A percentile compares a stretch with the other conserved stretches of the same genome.
Evolutionary conservation across 2,329 filamentous ascomycete species (phyloP).

Genomic region (Grosmannia huntii): DNA sequence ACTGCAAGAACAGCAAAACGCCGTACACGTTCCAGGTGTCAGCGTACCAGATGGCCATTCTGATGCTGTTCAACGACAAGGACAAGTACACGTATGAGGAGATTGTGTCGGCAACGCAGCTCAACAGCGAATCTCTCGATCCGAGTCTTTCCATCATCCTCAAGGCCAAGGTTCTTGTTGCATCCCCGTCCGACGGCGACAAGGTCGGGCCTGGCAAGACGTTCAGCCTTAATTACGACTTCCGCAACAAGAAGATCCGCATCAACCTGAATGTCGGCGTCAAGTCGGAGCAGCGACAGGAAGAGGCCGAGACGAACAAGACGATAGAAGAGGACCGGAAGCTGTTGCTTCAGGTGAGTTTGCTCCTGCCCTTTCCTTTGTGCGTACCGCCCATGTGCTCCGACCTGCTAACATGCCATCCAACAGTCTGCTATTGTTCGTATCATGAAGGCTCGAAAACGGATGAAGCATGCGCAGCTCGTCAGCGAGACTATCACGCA

Average conservation of each 20-base stretch:
- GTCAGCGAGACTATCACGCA: constrained; percentile 93
- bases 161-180: constrained; percentile 80
- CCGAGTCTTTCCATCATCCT: constrained; percentile 75
- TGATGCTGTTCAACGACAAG: constrained; percentile 87
- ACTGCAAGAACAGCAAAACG: constrained; percentile 77
- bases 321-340: constrained; percentile 98
- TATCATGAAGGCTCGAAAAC: constrained; percentile 99
- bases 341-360: constrained; percentile 81
- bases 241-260: constrained; percentile 97
- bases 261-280: constrained; percentile 92
- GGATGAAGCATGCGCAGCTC: constrained; percentile 92
- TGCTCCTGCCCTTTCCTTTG: not conserved
- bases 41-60: constrained; percentile 93
- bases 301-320: constrained; percentile 96
- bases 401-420: not conserved
- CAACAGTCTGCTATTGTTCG: constrained; percentile 87
- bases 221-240: constrained; percentile 82
- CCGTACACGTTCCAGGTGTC: constrained; percentile 96
- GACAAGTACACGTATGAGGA: constrained; percentile 80
- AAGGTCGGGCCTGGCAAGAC: constrained; percentile 68
- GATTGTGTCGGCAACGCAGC: constrained; percentile 66
- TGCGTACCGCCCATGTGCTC: constrained; percentile 1
- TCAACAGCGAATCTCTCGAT: constrained; percentile 73
- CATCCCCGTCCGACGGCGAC: constrained; percentile 57
- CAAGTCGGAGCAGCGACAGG: constrained; percentile 91